Base-by-base conservation (phyloP, 352 stramenopile species). In the Pythium sp. region DNA sequence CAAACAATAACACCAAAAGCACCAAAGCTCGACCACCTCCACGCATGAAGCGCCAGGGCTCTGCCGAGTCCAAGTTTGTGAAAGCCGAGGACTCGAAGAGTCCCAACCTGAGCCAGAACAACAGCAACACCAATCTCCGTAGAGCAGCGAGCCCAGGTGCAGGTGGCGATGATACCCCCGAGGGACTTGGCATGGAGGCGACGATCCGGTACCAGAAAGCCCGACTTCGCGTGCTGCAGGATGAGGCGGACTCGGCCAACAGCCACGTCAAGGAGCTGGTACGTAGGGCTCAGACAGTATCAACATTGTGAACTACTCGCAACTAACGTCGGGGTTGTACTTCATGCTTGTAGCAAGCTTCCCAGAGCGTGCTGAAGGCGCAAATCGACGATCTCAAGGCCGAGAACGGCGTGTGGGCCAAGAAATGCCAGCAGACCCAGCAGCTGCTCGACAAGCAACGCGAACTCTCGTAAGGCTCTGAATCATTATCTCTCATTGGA, bases 181-280 rank as follows among this genome's bases (percentile, higher is more conserved):
- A 86, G 58, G 82, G 80, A 49, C 70, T 91, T 0, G 77, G 84
- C 2, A 57, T 87, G 0, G 86, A 92, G 46, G 78, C 83, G 24
- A 90, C 86, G 0, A 61, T 93, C 15, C 75, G 86, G 24, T 91
- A 91, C 60, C 86, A 94, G 60, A 92, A 92, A 71, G 83, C 84
- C 3, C 75, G 86, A 11, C 66, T 94, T 8, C 84, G 81, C 9
- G 75, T 94, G 24, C 74, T 94, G 12, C 84, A 94, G 61, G 82
- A 92, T 41, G 83, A 93, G 67, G 72, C 77, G 28, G 84, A 91
- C 18, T 55, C 62, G n/a, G 72, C 80, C 0, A 73, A 68, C 4
- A 62, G 64, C 7, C 72, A 80, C 43, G 64, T 77, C 34, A 72
- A 89, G 46, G 62, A 86, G 55, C 65, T 89, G 82, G 81, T 91